Conservation (phyloP, 78 protist genomes). For the Dictyostelium firmibasis region DNA sequence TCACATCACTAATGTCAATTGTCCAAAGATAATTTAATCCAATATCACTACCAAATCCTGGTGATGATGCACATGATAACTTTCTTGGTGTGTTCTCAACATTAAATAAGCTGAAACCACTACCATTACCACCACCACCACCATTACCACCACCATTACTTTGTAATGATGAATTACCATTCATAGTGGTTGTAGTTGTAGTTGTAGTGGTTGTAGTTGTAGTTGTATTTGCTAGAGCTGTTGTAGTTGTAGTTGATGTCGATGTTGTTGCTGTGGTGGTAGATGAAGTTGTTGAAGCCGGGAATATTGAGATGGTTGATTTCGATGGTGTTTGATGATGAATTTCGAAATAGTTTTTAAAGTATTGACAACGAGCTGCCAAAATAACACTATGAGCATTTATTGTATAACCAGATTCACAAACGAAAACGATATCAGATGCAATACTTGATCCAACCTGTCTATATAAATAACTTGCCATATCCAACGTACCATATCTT, state of each 20-base stretch:
- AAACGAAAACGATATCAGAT: constrained; percentile 38
- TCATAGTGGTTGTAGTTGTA: neutral
- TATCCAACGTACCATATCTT: constrained; percentile 37
- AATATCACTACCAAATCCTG: constrained; percentile 21
- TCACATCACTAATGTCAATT: constrained; percentile 48
- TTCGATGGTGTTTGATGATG: constrained; percentile 1
- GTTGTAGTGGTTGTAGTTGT: neutral
- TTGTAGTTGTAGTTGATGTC: neutral
- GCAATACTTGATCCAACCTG: constrained; percentile 18
- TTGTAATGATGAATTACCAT: neutral
- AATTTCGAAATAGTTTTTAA: constrained; percentile 38
- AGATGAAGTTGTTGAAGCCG: neutral
- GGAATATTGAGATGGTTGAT: constrained; percentile 32
- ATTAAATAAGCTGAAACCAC: neutral
- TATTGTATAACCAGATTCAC: constrained; percentile 19
- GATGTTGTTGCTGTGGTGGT: neutral
- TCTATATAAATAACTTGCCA: constrained; percentile 46
- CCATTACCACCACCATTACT: neutral
- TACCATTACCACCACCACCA: neutral
- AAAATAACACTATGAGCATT: constrained; percentile 41
- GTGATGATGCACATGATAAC: constrained; percentile 28
- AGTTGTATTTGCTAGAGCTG: neutral
- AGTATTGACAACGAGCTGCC: constrained; percentile 29
- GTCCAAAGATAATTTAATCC: constrained; percentile 8
- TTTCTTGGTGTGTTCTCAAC: constrained; percentile 21